phyloP scores from a whole-genome alignment of 176 grass and related monocot genomes.

The Rhipidocladum racemiflorum region DNA sequence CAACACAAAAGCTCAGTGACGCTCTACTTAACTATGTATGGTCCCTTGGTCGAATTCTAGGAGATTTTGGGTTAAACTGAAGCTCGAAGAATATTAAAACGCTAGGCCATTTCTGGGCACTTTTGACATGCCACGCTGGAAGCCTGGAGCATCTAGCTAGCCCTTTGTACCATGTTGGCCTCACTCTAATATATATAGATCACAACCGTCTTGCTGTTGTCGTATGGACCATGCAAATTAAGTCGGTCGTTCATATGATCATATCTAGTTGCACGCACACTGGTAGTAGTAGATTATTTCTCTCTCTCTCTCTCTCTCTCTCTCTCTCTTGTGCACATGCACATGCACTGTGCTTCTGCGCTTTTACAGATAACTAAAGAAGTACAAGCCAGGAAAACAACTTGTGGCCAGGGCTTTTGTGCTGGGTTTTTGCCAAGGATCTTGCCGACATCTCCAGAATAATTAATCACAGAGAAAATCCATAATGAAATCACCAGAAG shows the following conservation, averaged over 20 bases:
- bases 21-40: neutral
- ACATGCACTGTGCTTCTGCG: neutral
- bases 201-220: neutral
- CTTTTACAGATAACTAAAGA: neutral
- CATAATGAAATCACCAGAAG: neutral
- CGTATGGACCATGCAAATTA: neutral
- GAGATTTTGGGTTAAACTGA: neutral
- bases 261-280: slow-evolving; percentile 28
- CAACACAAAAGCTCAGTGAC: neutral
- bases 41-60: neutral
- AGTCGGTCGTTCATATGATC: neutral
- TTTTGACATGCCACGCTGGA: slow-evolving; percentile 29
- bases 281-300: neutral
- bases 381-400: slow-evolving; percentile 20
- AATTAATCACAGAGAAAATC: neutral
- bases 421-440: slow-evolving; percentile 36
- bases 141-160: slow-evolving; percentile 17
- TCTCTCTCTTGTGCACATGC: slow-evolving; percentile 25
- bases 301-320: too few relatives aligned
- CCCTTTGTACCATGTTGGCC: slow-evolving; percentile 9
- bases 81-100: neutral
- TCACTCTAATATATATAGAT: neutral
- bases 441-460: slow-evolving; percentile 17
- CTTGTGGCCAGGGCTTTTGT: slow-evolving; percentile 23
- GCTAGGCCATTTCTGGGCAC: neutral